Base-by-base conservation (phyloP, 495 filamentous ascomycete species). In the Hypoxylon fuscum region DNA sequence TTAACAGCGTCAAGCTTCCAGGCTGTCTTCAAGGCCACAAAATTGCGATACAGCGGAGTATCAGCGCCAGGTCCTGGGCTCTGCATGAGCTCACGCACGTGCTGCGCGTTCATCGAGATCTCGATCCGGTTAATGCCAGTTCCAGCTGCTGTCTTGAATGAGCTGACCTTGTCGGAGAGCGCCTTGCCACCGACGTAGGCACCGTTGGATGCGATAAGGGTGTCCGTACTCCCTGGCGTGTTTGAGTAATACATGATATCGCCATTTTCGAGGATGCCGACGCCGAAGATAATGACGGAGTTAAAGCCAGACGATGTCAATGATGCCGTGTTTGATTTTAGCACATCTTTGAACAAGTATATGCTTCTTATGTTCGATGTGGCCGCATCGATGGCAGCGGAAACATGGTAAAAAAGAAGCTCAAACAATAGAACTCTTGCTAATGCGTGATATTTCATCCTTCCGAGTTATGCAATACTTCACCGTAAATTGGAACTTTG, bases 191-290 rank as follows among this genome's bases (percentile, higher is more conserved):
- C 77, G 7, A 75, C 71, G 27, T 79, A 79, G 15, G 40, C 23
- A 23, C 74, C 73, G 11, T 59, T 58, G 7, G 75, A 73, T 1
- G 75, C 73, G 25, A 74, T 27, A 8, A 76, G 57, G 0, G 61
- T 54, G 45, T 79, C 75, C 0, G 32, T 57, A 59, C 70, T 76
- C 0, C 75, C 77, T 0, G 77, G 74, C 11, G 77, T 79, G 48
- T 77, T 79, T 32, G 75, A 79, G 60, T 77, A 78, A 57, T 79
- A 79, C 72, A 71, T 77, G 53, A 79, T 79, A 52, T 75, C 75
- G 29, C 76, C 75, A 61, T 75, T 73, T 11, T 41, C 58, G 38
- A 77, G 59, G 47, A 79, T 72, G 32, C 77, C 77, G 49, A 79
- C 62, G 14, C 74, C 74, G 42, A 77, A 78, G 9, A 79, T 77